These are phyloP conservation scores for Trametes polyzona DNA, from an alignment of 1,284 basidiomycete species.

Conservation along the genomic window DNA sequence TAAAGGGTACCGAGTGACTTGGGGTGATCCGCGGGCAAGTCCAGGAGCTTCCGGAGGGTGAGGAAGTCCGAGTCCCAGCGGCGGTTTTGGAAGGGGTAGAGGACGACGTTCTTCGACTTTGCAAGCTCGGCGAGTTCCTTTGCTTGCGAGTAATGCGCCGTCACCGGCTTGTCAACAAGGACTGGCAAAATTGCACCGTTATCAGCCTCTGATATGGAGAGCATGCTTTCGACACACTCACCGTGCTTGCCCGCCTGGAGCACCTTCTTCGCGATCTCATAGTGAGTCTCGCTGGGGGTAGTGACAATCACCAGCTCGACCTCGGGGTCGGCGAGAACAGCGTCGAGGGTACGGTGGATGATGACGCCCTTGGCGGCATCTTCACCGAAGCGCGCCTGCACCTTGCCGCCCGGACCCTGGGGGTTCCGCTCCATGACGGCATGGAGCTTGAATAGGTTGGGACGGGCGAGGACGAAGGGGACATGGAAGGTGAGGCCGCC, in stretches of 20 bases:
- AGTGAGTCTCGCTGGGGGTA: constrained; percentile 85
- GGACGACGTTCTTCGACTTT: constrained; percentile 62
- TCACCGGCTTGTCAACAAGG: constrained; percentile 86
- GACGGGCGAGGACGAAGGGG: constrained; percentile 78
- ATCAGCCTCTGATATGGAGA: not conserved
- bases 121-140: constrained; percentile 71
- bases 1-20: constrained; percentile 63
- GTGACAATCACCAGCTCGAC: constrained; percentile 74
- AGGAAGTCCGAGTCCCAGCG: constrained; percentile 86
- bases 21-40: constrained; percentile 52
- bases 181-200: constrained; percentile 43
- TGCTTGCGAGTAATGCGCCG: constrained; percentile 68
- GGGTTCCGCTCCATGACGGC: constrained; percentile 71
- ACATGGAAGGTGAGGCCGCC: constrained; percentile 79
- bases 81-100: constrained; percentile 84
- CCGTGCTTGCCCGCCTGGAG: constrained; percentile 81
- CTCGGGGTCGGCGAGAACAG: constrained; percentile 60
- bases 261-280: constrained; percentile 63
- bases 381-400: constrained; percentile 65
- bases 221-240: constrained; percentile 34
- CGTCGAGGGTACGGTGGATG: constrained; percentile 58
- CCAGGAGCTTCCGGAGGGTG: constrained; percentile 69
- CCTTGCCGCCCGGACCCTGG: constrained; percentile 58
- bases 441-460: constrained; percentile 71
- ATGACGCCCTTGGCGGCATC: constrained; percentile 42